phyloP scores from a whole-genome alignment of 805 yeast species.

The Ogataea pini region DNA sequence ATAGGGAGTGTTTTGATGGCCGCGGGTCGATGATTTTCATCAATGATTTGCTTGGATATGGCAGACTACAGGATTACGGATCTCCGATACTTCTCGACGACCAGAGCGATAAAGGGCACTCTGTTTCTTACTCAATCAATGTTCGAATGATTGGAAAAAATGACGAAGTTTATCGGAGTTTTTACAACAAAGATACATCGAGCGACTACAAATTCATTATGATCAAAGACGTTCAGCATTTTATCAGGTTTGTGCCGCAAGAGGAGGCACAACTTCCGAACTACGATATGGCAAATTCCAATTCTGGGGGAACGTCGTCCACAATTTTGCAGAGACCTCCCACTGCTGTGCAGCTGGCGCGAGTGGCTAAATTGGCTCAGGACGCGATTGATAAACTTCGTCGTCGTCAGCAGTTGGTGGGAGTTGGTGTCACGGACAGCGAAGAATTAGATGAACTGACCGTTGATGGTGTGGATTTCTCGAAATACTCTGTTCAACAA shows the following conservation, averaged over 20 bases:
- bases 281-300: conserved; percentile 10
- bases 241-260: conserved; percentile 24
- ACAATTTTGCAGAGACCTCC: conserved; percentile 8
- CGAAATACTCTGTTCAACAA: conserved; percentile 12
- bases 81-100: conserved; percentile 54
- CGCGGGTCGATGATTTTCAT: conserved; percentile 29
- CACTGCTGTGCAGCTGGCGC: conserved; percentile 20
- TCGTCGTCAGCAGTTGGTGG: conserved; percentile 16
- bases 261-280: conserved; percentile 22
- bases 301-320: not conserved
- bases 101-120: conserved; percentile 41
- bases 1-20: conserved; percentile 30
- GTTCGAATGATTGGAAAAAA: conserved; percentile 50
- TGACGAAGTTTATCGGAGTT: conserved; percentile 12
- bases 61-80: conserved; percentile 49
- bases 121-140: conserved; percentile 51
- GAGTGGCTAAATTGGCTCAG: conserved; percentile 17
- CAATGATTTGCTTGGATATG: conserved; percentile 52
- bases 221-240: conserved; percentile 25
- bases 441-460: conserved; percentile 22
- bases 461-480: conserved; percentile 13
- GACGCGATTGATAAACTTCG: conserved; percentile 18
- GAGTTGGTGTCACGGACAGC: conserved; percentile 24
- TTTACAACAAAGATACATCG: conserved; percentile 10
- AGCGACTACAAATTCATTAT: conserved; percentile 19